These are phyloP conservation scores for Diaporthe longicolla DNA, from an alignment of 2,329 filamentous ascomycete genomes.

Conservation along the genomic window DNA sequence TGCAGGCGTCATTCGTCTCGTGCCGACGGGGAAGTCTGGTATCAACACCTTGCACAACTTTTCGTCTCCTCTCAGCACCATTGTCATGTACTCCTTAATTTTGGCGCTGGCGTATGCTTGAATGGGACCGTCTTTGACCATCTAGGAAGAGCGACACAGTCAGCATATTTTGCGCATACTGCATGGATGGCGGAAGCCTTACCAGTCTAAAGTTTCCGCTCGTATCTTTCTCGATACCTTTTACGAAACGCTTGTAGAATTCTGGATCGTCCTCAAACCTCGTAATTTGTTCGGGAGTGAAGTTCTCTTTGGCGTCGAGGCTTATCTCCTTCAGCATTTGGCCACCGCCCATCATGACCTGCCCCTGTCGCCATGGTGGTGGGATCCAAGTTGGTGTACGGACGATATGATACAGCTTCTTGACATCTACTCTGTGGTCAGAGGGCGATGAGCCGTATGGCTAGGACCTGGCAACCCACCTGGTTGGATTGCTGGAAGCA, in stretches of 20 bases:
- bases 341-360: conserved; percentile 55
- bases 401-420: conserved; percentile 56
- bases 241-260: conserved; percentile 62
- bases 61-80: conserved; percentile 62
- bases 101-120: conserved; percentile 59
- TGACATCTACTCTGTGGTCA: conserved; percentile 47
- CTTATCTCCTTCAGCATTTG: conserved; percentile 55
- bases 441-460: not conserved
- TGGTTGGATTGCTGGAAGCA: conserved; percentile 64
- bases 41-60: conserved; percentile 65
- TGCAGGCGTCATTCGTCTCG: conserved; percentile 64
- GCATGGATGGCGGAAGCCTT: conserved; percentile 41
- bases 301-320: conserved; percentile 60
- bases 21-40: conserved; percentile 64
- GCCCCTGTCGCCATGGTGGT: conserved; percentile 53
- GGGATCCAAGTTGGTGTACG: conserved; percentile 60
- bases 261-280: conserved; percentile 61
- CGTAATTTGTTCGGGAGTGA: conserved; percentile 59
- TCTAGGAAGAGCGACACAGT: conserved; percentile 45
- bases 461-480: conserved; percentile 47
- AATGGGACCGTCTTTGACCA: conserved; percentile 57
- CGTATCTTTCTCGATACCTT: conserved; percentile 61
- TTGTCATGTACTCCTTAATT: conserved; percentile 62
- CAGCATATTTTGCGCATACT: not conserved
- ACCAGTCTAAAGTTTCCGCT: conserved; percentile 60